Evolutionary conservation across 2,329 filamentous ascomycete genomes (phyloP).

Genomic region (Emergomyces pasteurianus): DNA sequence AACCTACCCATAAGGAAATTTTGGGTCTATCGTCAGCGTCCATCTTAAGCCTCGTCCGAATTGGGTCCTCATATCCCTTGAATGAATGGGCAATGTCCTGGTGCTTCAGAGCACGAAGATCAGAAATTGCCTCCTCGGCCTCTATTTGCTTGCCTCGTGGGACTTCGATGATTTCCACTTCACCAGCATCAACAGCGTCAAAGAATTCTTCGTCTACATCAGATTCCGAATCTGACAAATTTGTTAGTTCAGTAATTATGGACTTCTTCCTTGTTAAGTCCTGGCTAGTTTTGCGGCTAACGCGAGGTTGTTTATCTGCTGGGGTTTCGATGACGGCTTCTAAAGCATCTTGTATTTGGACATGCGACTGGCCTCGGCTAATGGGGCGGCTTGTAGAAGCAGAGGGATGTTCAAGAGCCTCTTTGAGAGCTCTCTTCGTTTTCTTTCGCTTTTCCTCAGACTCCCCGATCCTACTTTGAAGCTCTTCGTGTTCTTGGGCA

Average conservation of each 20-base stretch:
- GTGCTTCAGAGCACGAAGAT: conserved; percentile 38
- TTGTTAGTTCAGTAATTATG: conserved; percentile 55
- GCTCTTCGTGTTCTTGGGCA: conserved; percentile 83
- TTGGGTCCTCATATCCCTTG: conserved; percentile 80
- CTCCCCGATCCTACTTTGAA: conserved; percentile 78
- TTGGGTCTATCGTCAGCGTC: conserved; percentile 88
- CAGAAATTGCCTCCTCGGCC: conserved; percentile 24
- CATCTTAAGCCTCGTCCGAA: conserved; percentile 69
- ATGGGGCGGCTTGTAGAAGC: conserved; percentile 29
- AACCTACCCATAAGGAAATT: conserved; percentile 84
- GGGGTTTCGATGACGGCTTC: conserved; percentile 27
- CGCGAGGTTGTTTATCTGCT: conserved; percentile 17
- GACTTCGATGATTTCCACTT: conserved; percentile 48
- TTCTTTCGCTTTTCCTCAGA: conserved; percentile 80
- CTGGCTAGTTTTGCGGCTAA: conserved; percentile 6
- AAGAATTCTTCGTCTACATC: conserved; percentile 91
- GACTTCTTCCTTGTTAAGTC: conserved; percentile 45
- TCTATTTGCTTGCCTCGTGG: conserved; percentile 38
- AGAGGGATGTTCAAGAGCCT: conserved; percentile 56
- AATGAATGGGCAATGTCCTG: conserved; percentile 66
- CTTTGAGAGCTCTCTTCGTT: conserved; percentile 78
- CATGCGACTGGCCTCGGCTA: conserved; percentile 18
- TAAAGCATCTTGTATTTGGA: conserved; percentile 25
- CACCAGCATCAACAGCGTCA: conserved; percentile 86
- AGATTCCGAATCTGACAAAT: conserved; percentile 62